Conservation (phyloP, 345 rosid genomes). For the Gossypium longicalyx region DNA sequence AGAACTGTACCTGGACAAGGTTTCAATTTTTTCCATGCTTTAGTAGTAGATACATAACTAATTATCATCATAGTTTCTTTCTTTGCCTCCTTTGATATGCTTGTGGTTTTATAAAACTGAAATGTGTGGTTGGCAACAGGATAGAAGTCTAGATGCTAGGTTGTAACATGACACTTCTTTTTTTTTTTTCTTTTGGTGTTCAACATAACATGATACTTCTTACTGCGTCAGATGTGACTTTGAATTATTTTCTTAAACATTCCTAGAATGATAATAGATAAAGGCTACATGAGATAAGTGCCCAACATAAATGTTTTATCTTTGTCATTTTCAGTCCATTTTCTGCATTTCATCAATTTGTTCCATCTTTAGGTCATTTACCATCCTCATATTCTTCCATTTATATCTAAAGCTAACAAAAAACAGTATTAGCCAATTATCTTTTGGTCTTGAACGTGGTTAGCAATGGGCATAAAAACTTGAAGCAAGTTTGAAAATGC, state of each 20-base stretch:
- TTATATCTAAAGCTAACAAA: not conserved
- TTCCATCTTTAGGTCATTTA: not conserved
- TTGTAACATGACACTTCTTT: not conserved
- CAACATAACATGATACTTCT: not conserved
- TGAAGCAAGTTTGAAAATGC: conserved; percentile 12
- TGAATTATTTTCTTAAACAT: not conserved
- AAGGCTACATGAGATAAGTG: conserved; percentile 4
- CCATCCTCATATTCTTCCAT: not conserved
- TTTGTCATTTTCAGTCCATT: not conserved
- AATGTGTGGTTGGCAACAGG: not conserved
- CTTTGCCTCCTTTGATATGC: not conserved
- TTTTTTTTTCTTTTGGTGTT: no score
- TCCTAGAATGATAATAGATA: not conserved
- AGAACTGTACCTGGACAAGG: conserved; percentile 98
- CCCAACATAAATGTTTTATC: not conserved
- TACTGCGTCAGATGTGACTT: not conserved
- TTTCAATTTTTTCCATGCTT: conserved; percentile 33
- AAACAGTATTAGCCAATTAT: not conserved
- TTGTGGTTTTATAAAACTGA: conserved; percentile 10
- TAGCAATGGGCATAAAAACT: conserved; percentile 3
- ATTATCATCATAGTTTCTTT: conserved; percentile 2
- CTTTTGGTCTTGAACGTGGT: not conserved
- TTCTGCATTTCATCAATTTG: not conserved
- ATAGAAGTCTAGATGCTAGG: not conserved
- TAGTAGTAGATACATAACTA: not conserved